Evolutionary conservation across 139 green algal species (phyloP), one percentile per base, ranked within the genome.

Genomic region (Closterium sp.): DNA sequence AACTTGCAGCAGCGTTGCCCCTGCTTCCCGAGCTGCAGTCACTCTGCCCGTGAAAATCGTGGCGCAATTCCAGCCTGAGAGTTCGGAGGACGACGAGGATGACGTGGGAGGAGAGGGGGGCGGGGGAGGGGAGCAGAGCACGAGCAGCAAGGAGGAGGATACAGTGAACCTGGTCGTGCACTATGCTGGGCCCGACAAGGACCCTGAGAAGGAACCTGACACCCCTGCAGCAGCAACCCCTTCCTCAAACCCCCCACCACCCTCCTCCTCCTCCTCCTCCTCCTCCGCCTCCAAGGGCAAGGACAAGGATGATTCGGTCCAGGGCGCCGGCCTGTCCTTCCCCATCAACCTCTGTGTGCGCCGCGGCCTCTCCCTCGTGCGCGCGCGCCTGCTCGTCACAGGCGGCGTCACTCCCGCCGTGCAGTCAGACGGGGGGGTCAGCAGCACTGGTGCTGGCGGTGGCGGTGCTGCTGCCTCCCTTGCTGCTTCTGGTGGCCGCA

Each of bases 281-380:
- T n/a, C n/a, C n/a, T n/a, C n/a, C n/a, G n/a, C n/a, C n/a, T n/a
- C n/a, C n/a, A n/a, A 28, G 55, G 55, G 25, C 16, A 76, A 55
- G 36, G 36, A 19, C 16, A 76, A 76, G 55, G 55, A 76, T 19
- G 55, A 76, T 76, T 16, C 55, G 4, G 55, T 76, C 90, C 90
- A 7, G 90, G 90, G 23, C 34, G 90, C 12, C 86, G 90, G 32
- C n/a, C 90, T 93, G 19, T 25, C 87, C 12, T 64, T 93, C 30
- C 90, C 90, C n/a, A n/a, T 93, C 25, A 33, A 93, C 33, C 90
- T 93, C 4, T 89, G 93, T 88, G 90, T 90, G 55, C 90, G 89
- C 2, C 90, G 66, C 23, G 90, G 90, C 9, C 90, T 93, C 8
- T 33, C 86, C 19, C 88, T 93, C 21, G 87, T 93, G 36, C 66